These are phyloP conservation scores for Pseudohalonectria lignicola DNA, from an alignment of 2,329 filamentous ascomycete species.

Conservation along the genomic window DNA sequence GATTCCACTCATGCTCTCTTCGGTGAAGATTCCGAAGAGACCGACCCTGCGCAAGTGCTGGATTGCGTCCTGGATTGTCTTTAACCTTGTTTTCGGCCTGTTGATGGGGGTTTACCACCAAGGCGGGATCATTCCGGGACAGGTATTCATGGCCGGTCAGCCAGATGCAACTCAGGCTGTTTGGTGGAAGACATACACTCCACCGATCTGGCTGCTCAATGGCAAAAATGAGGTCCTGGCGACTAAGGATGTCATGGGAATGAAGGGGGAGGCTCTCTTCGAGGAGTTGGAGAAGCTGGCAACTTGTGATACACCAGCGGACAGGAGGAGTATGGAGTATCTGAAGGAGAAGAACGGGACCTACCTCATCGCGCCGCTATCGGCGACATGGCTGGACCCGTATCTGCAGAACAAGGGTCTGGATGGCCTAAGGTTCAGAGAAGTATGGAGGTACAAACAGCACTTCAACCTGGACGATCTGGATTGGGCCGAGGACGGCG, in stretches of 20 bases:
- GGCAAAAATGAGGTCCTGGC: conserved; percentile 62
- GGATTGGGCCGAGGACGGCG: conserved; percentile 66
- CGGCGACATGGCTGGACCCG: conserved; percentile 57
- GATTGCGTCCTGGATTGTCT: conserved; percentile 53
- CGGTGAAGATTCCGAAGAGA: conserved; percentile 53
- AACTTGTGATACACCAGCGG: conserved; percentile 50
- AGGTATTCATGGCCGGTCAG: conserved; percentile 63
- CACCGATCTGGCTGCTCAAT: conserved; percentile 69
- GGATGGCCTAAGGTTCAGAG: conserved; percentile 50
- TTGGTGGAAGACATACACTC: conserved; percentile 84
- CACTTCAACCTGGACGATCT: conserved; percentile 74
- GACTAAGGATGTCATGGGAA: conserved; percentile 65
- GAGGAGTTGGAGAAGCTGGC: conserved; percentile 46
- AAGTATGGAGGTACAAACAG: conserved; percentile 56
- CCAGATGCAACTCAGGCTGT: conserved; percentile 57
- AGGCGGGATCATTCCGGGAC: conserved; percentile 64
- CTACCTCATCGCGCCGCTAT: conserved; percentile 63
- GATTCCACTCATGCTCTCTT: conserved; percentile 66
- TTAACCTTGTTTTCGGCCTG: conserved; percentile 56
- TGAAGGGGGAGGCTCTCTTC: conserved; percentile 49
- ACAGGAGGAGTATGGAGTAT: conserved; percentile 43
- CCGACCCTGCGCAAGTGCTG: conserved; percentile 38
- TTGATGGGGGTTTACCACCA: conserved; percentile 79
- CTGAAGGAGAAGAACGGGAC: conserved; percentile 52
- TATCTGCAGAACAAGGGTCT: conserved; percentile 49